A percentile compares a stretch with the other conserved stretches of the same genome.
phyloP scores from a whole-genome alignment of 148 eudicot genomes.

The Silene conica region DNA sequence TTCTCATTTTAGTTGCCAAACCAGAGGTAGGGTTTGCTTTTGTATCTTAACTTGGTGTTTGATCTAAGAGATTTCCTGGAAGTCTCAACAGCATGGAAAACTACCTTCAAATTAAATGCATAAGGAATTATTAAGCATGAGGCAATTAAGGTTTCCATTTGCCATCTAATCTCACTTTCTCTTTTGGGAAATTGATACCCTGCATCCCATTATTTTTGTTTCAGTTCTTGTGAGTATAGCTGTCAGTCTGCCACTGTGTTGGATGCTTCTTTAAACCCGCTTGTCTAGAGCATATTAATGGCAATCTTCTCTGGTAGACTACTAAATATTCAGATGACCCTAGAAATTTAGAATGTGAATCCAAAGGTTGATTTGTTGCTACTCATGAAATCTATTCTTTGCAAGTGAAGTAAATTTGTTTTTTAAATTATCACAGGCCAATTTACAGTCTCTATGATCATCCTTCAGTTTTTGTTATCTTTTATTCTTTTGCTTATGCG shows the following conservation, averaged over 20 bases:
- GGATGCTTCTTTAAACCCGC: not conserved
- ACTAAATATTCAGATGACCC: not conserved
- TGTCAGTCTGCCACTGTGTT: not conserved
- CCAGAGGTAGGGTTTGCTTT: no score
- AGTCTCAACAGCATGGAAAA: not conserved
- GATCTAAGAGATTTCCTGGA: not conserved
- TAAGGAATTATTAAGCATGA: not conserved
- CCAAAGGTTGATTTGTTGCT: not conserved
- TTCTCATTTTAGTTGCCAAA: not conserved
- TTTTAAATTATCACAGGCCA: not conserved
- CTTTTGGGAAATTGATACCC: not conserved
- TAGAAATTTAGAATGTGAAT: constrained; percentile 2
- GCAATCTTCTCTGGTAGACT: not conserved
- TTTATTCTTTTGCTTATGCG: not conserved
- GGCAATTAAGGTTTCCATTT: not conserved
- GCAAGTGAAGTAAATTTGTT: not conserved
- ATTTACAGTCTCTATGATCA: not conserved
- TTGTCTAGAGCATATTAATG: not conserved
- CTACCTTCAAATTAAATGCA: not conserved
- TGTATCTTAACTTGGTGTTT: not conserved
- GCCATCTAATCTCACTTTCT: not conserved
- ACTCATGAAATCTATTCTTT: not conserved
- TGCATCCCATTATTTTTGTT: not conserved
- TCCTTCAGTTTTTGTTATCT: not conserved
- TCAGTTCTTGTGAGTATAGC: not conserved